These are phyloP conservation scores for Mycena sanguinolenta DNA, from an alignment of 768 basidiomycete species.

Conservation along the genomic window DNA sequence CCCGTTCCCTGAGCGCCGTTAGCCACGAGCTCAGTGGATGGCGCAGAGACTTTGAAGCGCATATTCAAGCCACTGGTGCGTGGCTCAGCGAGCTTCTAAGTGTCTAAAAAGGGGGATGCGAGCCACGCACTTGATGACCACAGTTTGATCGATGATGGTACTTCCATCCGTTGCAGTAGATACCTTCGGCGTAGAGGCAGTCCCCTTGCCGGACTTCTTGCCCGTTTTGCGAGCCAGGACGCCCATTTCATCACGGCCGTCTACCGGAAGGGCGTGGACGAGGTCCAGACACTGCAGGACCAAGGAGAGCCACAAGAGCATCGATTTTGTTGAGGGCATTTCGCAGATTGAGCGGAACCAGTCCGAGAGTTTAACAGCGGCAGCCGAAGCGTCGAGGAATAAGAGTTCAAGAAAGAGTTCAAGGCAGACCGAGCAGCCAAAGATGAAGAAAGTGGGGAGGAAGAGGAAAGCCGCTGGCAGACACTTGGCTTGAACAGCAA, in stretches of 20 bases:
- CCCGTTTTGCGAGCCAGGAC: conserved; percentile 2
- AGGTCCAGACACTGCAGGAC: conserved; percentile 15
- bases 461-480: no score
- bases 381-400: no score
- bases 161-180: conserved; percentile 43
- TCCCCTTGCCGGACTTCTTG: conserved; percentile 7
- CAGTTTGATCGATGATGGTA: conserved; percentile 43
- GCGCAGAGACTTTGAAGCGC: conserved; percentile 47
- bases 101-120: no score
- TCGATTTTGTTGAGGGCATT: conserved; percentile 24
- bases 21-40: conserved; percentile 38
- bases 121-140: conserved; percentile 45
- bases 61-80: conserved; percentile 40
- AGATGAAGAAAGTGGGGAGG: conserved; percentile 12
- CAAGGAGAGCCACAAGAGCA: no score
- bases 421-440: conserved; percentile 33
- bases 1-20: conserved; percentile 30
- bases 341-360: conserved; percentile 6
- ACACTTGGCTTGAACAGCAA: no score
- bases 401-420: conserved; percentile 3
- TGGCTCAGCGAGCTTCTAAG: background rate
- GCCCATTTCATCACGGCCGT: background rate
- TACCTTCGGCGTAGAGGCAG: conserved; percentile 30
- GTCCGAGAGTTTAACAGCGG: conserved; percentile 5
- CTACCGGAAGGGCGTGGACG: conserved; percentile 10